Percentiles rank a stretch among this genome's conserved stretches.
Conservation (phyloP, 257 asterid species). For the Solanum infundibuliforme region DNA sequence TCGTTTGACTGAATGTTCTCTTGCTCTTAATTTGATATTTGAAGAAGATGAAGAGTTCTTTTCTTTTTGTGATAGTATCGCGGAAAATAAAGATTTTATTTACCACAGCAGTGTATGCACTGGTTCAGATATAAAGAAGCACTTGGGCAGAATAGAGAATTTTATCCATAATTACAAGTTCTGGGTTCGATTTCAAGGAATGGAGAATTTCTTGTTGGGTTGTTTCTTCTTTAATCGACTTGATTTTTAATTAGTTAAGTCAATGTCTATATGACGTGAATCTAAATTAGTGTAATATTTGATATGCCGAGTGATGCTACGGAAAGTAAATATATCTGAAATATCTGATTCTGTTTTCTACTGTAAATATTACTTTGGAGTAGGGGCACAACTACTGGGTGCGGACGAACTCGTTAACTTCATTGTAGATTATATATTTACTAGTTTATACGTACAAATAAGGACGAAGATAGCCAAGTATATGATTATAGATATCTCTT, state of each 20-base stretch:
- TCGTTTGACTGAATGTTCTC: background rate
- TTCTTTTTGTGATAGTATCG: background rate
- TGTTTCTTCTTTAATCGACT: too few relatives aligned
- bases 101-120: background rate
- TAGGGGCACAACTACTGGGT: background rate
- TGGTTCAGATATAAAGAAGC: background rate
- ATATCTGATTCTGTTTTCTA: background rate
- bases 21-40: background rate
- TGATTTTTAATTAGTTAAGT: background rate
- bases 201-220: too few relatives aligned
- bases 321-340: background rate
- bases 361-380: background rate
- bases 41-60: background rate
- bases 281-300: background rate
- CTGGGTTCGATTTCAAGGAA: too few relatives aligned
- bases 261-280: too few relatives aligned
- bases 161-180: background rate
- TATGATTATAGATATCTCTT: too few relatives aligned
- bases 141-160: background rate
- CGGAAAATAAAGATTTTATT: background rate
- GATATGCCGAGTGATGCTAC: background rate
- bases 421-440: background rate
- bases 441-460: too few relatives aligned
- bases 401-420: background rate
- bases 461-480: too few relatives aligned